Percentiles rank a stretch among this genome's conserved stretches.
Conservation (phyloP, 768 basidiomycete genomes). For the Phallus indusiatus region DNA sequence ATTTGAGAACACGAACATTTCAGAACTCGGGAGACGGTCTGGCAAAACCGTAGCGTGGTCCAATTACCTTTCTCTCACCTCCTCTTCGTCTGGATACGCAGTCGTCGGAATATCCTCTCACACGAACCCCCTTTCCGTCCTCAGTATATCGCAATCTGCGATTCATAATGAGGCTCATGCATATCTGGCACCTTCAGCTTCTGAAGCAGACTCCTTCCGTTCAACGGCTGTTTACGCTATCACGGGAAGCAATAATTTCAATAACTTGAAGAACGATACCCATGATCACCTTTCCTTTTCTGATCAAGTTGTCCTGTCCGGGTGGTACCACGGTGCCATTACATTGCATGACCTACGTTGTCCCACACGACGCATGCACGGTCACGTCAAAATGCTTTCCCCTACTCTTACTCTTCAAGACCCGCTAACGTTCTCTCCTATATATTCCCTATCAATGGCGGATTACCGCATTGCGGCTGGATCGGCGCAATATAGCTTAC, state of each 20-base stretch:
- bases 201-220: conserved; percentile 15
- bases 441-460: conserved; percentile 68
- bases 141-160: conserved; percentile 38
- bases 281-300: conserved; percentile 49
- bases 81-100: conserved; percentile 46
- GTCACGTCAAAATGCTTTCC: conserved; percentile 28
- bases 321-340: conserved; percentile 75
- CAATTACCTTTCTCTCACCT: conserved; percentile 41
- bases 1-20: not conserved
- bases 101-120: conserved; percentile 56
- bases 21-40: not conserved
- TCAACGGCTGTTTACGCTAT: conserved; percentile 61
- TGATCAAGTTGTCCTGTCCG: conserved; percentile 62
- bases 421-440: conserved; percentile 55
- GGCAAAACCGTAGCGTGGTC: conserved; percentile 34
- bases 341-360: conserved; percentile 65
- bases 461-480: conserved; percentile 71
- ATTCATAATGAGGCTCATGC: conserved; percentile 40
- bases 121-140: conserved; percentile 45
- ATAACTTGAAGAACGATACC: conserved; percentile 33
- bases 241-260: conserved; percentile 39
- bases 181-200: conserved; percentile 30
- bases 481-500: conserved; percentile 63
- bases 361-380: conserved; percentile 20
- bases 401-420: conserved; percentile 58